phyloP scores from a whole-genome alignment of 2,329 filamentous ascomycete genomes.

The Trichoderma polysporum region DNA sequence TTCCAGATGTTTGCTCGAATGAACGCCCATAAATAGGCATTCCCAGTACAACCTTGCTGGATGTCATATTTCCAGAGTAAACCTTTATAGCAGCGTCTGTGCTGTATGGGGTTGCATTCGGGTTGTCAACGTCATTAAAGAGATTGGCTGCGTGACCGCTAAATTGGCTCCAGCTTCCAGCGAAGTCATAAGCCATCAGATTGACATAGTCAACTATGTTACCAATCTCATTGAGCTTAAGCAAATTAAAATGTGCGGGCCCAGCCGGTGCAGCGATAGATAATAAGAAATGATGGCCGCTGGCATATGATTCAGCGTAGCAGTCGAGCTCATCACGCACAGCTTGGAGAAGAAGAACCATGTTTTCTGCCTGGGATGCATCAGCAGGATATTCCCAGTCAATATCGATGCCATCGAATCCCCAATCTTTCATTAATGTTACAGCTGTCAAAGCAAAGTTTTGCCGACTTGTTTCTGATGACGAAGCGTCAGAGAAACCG shows the following conservation, averaged over 20 bases:
- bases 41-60: conserved; percentile 70
- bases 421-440: conserved; percentile 69
- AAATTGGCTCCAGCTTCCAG: conserved; percentile 64
- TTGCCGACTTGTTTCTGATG: conserved; percentile 58
- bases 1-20: conserved; percentile 52
- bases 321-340: conserved; percentile 49
- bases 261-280: conserved; percentile 55
- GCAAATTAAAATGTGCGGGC: conserved; percentile 46
- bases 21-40: conserved; percentile 60
- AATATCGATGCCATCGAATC: conserved; percentile 53
- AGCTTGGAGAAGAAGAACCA: conserved; percentile 45
- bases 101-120: conserved; percentile 65
- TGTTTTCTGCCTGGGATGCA: conserved; percentile 43
- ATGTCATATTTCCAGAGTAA: conserved; percentile 65
- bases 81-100: conserved; percentile 63
- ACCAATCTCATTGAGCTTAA: conserved; percentile 50
- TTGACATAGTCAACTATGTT: conserved; percentile 56
- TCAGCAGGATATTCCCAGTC: conserved; percentile 42
- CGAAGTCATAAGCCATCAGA: conserved; percentile 77
- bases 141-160: conserved; percentile 73
- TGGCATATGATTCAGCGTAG: conserved; percentile 45
- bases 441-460: conserved; percentile 71
- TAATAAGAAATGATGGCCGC: conserved; percentile 52
- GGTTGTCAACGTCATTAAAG: conserved; percentile 53
- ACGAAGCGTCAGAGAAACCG: conserved; percentile 69